Conservation (phyloP, 768 basidiomycete species). For the Rhodosporidiobolus sp. region DNA sequence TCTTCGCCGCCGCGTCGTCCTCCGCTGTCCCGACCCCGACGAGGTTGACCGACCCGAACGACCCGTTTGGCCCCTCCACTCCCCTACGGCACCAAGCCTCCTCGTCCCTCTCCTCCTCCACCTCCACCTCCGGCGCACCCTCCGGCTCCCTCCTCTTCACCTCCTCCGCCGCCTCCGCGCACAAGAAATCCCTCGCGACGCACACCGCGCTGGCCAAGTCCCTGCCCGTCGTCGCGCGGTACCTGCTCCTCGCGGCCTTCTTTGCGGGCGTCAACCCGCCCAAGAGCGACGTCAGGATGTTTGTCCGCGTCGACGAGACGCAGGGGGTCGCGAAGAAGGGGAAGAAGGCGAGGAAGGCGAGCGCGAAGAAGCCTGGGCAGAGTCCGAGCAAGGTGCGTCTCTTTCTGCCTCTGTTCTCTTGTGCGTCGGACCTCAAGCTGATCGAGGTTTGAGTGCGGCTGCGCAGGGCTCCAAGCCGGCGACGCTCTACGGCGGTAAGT, state of each 20-base stretch:
- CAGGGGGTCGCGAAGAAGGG: conserved; percentile 36
- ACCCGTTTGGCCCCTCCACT: neutral
- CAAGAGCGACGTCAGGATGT: conserved; percentile 49
- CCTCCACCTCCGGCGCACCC: neutral
- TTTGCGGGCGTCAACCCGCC: conserved; percentile 50
- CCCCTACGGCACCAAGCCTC: neutral
- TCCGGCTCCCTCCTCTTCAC: neutral
- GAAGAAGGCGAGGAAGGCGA: conserved; percentile 13
- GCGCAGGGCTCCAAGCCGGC: conserved; percentile 9
- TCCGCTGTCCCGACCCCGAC: neutral
- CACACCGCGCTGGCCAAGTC: conserved; percentile 14
- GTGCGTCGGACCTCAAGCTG: too few species aligned
- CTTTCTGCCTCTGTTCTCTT: neutral
- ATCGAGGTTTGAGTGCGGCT: neutral
- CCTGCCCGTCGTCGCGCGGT: conserved; percentile 43
- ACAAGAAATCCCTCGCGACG: neutral
- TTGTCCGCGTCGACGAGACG: conserved; percentile 45
- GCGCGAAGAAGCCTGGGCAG: neutral
- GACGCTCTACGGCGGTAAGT: conserved; percentile 35
- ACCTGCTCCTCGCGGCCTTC: conserved; percentile 47
- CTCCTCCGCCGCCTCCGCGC: neutral
- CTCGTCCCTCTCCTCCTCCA: neutral
- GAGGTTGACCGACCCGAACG: neutral
- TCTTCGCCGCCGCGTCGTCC: neutral
- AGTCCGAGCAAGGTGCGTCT: conserved; percentile 20